A percentile compares a stretch with the other conserved stretches of the same genome.
Evolutionary conservation across 495 filamentous ascomycete genomes (phyloP).

Genomic region (Venustampulla echinocandica): DNA sequence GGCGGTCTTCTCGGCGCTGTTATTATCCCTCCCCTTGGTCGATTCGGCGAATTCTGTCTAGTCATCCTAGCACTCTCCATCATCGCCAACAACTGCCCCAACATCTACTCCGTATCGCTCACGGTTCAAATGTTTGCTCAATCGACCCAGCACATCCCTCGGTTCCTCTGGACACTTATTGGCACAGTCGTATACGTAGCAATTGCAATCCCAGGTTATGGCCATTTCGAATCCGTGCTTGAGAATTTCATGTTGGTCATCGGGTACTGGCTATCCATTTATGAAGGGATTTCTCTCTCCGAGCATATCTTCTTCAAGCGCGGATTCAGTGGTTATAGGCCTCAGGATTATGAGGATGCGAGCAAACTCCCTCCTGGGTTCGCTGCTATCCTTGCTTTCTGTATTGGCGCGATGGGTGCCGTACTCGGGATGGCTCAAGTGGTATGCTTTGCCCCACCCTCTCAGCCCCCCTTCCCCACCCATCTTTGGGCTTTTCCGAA

Average conservation of each 20-base stretch:
- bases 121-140: conserved; percentile 63
- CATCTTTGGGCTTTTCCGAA: too few relatives aligned
- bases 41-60: conserved; percentile 76
- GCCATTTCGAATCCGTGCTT: conserved; percentile 59
- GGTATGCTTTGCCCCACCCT: not conserved
- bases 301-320: conserved; percentile 76
- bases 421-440: conserved; percentile 68
- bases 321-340: conserved; percentile 52
- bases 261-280: conserved; percentile 80
- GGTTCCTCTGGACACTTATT: conserved; percentile 67
- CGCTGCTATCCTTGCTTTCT: conserved; percentile 59
- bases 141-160: conserved; percentile 58
- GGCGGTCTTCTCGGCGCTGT: conserved; percentile 65
- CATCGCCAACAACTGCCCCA: conserved; percentile 82
- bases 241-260: conserved; percentile 75
- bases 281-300: conserved; percentile 58
- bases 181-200: conserved; percentile 63
- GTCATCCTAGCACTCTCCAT: conserved; percentile 72
- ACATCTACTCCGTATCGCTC: conserved; percentile 74
- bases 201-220: conserved; percentile 71
- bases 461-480: not conserved
- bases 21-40: conserved; percentile 56
- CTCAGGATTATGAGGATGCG: conserved; percentile 52
- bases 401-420: conserved; percentile 62
- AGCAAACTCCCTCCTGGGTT: conserved; percentile 59